Percentiles rank a stretch among this genome's conserved stretches.
Conservation (phyloP, 441 rosid species). For the Bocquillonia castaneifolia region DNA sequence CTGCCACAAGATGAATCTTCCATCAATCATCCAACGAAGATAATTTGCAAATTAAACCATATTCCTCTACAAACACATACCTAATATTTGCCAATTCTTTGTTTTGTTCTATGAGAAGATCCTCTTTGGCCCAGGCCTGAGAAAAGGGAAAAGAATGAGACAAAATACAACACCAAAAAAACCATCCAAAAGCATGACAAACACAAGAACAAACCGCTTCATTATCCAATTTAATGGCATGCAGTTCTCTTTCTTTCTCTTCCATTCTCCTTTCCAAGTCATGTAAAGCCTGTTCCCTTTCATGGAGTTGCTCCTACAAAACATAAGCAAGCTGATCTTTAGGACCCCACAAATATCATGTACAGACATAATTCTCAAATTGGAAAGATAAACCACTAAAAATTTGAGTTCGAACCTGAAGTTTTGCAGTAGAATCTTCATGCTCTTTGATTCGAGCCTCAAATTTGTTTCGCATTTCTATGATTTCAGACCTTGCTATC, state of each 20-base stretch:
- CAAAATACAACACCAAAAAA: conserved; percentile 12
- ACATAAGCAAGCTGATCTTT: conserved; percentile 22
- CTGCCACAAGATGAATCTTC: not conserved
- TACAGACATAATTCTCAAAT: not conserved
- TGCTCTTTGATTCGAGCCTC: conserved; percentile 61
- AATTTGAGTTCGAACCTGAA: conserved; percentile 53
- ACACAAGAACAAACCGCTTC: conserved; percentile 59
- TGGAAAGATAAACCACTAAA: not conserved
- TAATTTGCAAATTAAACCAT: not conserved
- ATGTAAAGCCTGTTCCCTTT: conserved; percentile 57
- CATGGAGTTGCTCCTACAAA: conserved; percentile 73
- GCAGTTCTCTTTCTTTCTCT: conserved; percentile 79
- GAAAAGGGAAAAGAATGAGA: conserved; percentile 15
- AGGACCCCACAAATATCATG: not conserved
- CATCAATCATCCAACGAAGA: not conserved
- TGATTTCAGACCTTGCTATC: conserved; percentile 58
- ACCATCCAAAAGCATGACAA: conserved; percentile 1
- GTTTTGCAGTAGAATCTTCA: conserved; percentile 57
- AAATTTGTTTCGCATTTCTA: conserved; percentile 51
- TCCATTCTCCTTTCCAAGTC: conserved; percentile 80
- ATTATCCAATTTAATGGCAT: conserved; percentile 72
- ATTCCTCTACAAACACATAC: conserved; percentile 29
- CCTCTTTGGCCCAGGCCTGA: conserved; percentile 97
- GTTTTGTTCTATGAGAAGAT: conserved; percentile 83
- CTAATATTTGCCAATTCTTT: conserved; percentile 80